Evolutionary conservation across 352 stramenopile species (phyloP), one percentile per base, ranked within the genome.

Genomic region (Phytophthora kernoviae): DNA sequence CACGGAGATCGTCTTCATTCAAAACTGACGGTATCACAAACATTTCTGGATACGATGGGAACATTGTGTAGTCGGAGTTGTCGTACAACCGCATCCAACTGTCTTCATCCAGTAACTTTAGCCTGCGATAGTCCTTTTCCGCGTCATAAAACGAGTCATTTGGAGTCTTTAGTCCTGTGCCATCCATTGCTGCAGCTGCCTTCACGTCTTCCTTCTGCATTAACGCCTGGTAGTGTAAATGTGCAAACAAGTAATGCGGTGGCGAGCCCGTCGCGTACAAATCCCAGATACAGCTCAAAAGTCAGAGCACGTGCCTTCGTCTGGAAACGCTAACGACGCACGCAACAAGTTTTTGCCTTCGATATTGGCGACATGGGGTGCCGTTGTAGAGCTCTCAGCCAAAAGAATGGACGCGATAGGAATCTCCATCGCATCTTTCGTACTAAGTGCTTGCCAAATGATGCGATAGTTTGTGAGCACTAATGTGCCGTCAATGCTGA

Each of bases 1-100:
- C 80, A 2, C 75, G 69, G 20, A 98, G 58, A 46, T 98, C 89
- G 24, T 94, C 88, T 22, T 98, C 92, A 45, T 97, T 84, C 15
- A 99, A 72, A 6, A 91, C 88, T 0, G 88, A 85, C 12, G 97
- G 97, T 18, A 98, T 88, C 20, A 98, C 83, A 58, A 99, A 91
- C 6, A 87, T 79, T 1, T 82, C 83, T 1, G 97, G 97, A 68
- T 99, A 99, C 21, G 95, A 97, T 12, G 91, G 81, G 58, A 96
- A 98, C 26, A 98, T 71, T 2, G 66, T 73, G 62, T 96, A 98
- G 45, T 90, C 78, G 5, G 79, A 86, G 51, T 97, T 96, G 65
- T 96, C 85, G 30, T 90, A 87, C 30, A 96, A 52, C 18, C 77
- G 79, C 83, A 94, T 93, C 79, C 81, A 94, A 44, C 73, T 85